A percentile compares a stretch with the other conserved stretches of the same genome.
phyloP scores from a whole-genome alignment of 495 filamentous ascomycete species.

The Venustampulla echinocandica region DNA sequence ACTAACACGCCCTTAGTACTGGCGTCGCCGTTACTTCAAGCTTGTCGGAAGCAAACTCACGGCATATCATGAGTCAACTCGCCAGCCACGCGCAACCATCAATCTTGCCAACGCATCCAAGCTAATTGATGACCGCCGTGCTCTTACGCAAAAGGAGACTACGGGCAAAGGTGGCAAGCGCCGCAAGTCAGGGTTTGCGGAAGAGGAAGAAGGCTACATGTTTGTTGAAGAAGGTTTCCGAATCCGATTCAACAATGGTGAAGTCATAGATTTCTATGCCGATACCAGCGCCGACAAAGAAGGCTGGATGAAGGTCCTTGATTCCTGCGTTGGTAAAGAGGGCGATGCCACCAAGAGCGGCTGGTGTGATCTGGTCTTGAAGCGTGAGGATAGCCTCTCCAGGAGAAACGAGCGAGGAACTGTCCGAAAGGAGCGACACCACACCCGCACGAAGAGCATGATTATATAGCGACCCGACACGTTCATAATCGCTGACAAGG shows the following conservation, averaged over 20 bases:
- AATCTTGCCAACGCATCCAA: conserved; percentile 90
- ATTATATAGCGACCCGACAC: conserved; percentile 33
- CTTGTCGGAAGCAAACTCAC: conserved; percentile 84
- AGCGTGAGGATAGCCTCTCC: conserved; percentile 35
- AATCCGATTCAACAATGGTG: conserved; percentile 94
- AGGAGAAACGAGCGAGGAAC: conserved; percentile 20
- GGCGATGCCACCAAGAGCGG: conserved; percentile 32
- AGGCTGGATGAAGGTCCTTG: conserved; percentile 87
- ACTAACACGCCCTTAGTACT: conserved; percentile 56
- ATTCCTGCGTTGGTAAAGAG: conserved; percentile 35
- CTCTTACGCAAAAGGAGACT: conserved; percentile 71
- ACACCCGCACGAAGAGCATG: conserved; percentile 48
- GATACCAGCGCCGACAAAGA: conserved; percentile 80
- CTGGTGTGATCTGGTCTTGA: conserved; percentile 85
- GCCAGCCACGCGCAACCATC: conserved; percentile 92
- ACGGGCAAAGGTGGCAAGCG: conserved; percentile 65
- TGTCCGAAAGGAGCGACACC: conserved; percentile 33
- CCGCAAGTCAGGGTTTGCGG: conserved; percentile 88
- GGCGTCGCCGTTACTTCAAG: conserved; percentile 96
- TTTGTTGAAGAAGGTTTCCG: conserved; percentile 99
- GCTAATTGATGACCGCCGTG: conserved; percentile 84
- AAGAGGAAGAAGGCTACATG: conserved; percentile 99
- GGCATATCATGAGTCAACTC: conserved; percentile 90
- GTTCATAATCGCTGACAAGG: too few relatives aligned
- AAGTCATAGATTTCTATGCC: conserved; percentile 97